phyloP scores from a whole-genome alignment of 148 eudicot species.

The Limonium bicolor region DNA sequence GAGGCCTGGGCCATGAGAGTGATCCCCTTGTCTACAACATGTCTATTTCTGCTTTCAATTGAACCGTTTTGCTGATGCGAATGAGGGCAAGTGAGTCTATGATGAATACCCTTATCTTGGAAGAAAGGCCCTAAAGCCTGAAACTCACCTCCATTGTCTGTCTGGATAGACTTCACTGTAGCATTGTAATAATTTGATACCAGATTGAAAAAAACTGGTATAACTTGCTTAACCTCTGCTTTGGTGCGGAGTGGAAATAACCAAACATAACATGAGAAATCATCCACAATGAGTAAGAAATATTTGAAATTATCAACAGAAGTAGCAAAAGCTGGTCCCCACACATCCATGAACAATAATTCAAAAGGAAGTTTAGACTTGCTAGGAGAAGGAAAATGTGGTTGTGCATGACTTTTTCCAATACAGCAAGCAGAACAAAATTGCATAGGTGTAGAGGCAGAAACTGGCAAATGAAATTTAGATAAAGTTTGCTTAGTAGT shows the following conservation, averaged over 20 bases:
- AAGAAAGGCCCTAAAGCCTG: background rate
- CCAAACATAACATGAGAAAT: background rate
- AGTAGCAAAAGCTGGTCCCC: background rate
- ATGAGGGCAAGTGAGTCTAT: background rate
- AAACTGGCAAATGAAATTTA: background rate
- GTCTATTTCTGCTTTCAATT: background rate
- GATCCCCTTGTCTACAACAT: background rate
- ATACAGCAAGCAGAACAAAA: background rate
- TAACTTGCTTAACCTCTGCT: background rate
- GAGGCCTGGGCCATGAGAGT: background rate
- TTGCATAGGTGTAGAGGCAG: background rate
- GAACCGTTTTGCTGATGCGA: background rate
- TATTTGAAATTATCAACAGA: background rate
- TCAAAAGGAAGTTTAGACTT: background rate
- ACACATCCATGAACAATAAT: background rate
- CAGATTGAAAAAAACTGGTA: background rate
- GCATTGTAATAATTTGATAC: background rate
- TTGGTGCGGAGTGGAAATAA: background rate
- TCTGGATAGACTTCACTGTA: background rate
- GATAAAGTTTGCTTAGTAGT: background rate
- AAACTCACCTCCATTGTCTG: background rate
- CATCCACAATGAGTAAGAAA: background rate
- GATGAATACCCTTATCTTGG: background rate
- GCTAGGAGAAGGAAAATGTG: background rate
- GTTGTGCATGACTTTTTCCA: background rate